Evolutionary conservation across 2,329 filamentous ascomycete species (phyloP).

Genomic region (Rasamsonia emersonii): DNA sequence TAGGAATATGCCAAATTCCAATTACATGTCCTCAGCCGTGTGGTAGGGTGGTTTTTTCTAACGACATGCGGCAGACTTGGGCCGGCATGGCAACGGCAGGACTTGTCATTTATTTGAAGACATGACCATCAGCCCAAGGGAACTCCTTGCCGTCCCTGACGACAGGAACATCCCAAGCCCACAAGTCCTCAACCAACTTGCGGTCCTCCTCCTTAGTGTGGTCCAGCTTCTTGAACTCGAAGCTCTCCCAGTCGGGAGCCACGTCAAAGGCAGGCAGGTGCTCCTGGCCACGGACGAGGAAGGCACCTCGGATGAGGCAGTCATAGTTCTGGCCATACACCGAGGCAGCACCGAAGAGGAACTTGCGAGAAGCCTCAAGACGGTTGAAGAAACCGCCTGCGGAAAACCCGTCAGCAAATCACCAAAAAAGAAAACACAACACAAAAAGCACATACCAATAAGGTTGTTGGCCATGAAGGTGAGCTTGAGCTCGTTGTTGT

Average conservation of each 20-base stretch:
- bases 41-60: constrained; percentile 8
- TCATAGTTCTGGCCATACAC: constrained; percentile 86
- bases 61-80: constrained; percentile 3
- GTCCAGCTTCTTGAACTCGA: constrained; percentile 95
- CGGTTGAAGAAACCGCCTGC: constrained; percentile 86
- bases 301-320: constrained; percentile 86
- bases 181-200: constrained; percentile 76
- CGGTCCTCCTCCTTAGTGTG: constrained; percentile 74
- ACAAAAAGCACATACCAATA: constrained; percentile 51
- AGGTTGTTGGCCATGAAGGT: constrained; percentile 99
- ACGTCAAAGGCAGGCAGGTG: constrained; percentile 83
- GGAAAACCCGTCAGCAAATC: neutral
- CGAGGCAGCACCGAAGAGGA: constrained; percentile 82
- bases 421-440: neutral
- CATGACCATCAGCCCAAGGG: constrained; percentile 84
- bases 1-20: too few species aligned
- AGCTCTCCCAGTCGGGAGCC: constrained; percentile 94
- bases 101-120: constrained; percentile 94
- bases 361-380: constrained; percentile 97
- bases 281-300: constrained; percentile 89
- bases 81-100: neutral
- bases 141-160: constrained; percentile 78
- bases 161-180: constrained; percentile 85
- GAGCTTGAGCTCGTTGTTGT: constrained; percentile 94
- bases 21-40: too few species aligned